phyloP scores from a whole-genome alignment of 345 rosid genomes.

The Eutrema heterophyllum region DNA sequence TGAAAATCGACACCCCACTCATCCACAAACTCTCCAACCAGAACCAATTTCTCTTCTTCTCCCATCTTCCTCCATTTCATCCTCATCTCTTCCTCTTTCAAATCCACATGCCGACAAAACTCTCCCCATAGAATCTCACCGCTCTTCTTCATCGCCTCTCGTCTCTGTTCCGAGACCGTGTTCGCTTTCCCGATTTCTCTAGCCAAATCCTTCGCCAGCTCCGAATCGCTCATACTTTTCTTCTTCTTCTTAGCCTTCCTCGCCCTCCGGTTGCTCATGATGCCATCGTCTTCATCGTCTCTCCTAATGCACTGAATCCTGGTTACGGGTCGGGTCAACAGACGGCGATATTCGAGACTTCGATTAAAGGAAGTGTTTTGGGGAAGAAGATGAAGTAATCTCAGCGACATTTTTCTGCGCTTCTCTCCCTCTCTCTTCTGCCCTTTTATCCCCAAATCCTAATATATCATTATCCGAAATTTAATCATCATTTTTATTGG shows the following conservation, averaged over 20 bases:
- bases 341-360: neutral
- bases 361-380: slow-evolving; percentile 16
- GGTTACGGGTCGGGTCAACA: slow-evolving; percentile 27
- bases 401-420: slow-evolving; percentile 38
- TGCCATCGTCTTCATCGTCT: slow-evolving; percentile 16
- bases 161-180: slow-evolving; percentile 41
- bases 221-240: slow-evolving; percentile 32
- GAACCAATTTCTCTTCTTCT: slow-evolving; percentile 49
- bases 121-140: slow-evolving; percentile 58
- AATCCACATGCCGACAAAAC: slow-evolving; percentile 43
- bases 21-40: slow-evolving; percentile 51
- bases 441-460: neutral
- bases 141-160: slow-evolving; percentile 78
- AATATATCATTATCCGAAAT: neutral
- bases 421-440: neutral
- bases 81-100: slow-evolving; percentile 48
- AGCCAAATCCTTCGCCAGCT: slow-evolving; percentile 58
- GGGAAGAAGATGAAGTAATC: slow-evolving; percentile 25
- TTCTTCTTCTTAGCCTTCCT: slow-evolving; percentile 21
- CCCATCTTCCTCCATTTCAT: slow-evolving; percentile 52
- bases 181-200: slow-evolving; percentile 50
- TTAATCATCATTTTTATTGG: neutral
- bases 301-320: slow-evolving; percentile 35
- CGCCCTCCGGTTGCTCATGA: slow-evolving; percentile 6
- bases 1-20: slow-evolving; percentile 61